Percentiles rank a stretch among this genome's conserved stretches.
Conservation (phyloP, 768 basidiomycete genomes). For the Pulveroboletus sp. region DNA sequence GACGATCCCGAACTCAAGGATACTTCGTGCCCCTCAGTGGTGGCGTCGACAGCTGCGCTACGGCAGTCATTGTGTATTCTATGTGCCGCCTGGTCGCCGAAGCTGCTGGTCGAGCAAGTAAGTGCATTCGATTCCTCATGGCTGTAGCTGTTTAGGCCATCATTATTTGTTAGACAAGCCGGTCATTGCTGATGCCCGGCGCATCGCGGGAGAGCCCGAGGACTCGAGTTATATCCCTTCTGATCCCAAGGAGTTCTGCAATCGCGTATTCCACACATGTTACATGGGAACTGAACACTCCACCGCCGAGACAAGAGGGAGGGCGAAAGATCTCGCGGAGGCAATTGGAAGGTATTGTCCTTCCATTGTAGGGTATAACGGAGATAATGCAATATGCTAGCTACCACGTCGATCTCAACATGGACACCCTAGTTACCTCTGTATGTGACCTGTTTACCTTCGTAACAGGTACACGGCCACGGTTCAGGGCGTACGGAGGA, state of each 20-base stretch:
- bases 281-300: conserved; percentile 99
- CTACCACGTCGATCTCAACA: conserved; percentile 93
- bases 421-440: conserved; percentile 87
- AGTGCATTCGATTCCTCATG: conserved; percentile 13
- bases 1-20: conserved; percentile 88
- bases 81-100: conserved; percentile 92
- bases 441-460: conserved; percentile 77
- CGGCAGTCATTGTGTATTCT: conserved; percentile 90
- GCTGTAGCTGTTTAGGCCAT: not conserved
- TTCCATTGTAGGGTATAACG: not conserved
- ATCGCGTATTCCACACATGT: conserved; percentile 91
- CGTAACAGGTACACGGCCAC: conserved; percentile 69
- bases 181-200: conserved; percentile 85
- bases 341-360: conserved; percentile 79
- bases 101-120: conserved; percentile 71
- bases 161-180: conserved; percentile 54
- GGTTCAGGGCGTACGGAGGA: conserved; percentile 86
- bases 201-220: conserved; percentile 81
- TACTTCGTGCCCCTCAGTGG: conserved; percentile 95
- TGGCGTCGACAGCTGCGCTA: conserved; percentile 97
- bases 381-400: conserved; percentile 36
- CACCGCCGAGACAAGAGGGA: conserved; percentile 72
- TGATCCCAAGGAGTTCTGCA: conserved; percentile 83
- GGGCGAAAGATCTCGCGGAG: conserved; percentile 82
- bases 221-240: conserved; percentile 79